These are phyloP conservation scores for Umbelopsis ramanniana DNA, from an alignment of 192 early-diverging fungal genomes.

Conservation along the genomic window DNA sequence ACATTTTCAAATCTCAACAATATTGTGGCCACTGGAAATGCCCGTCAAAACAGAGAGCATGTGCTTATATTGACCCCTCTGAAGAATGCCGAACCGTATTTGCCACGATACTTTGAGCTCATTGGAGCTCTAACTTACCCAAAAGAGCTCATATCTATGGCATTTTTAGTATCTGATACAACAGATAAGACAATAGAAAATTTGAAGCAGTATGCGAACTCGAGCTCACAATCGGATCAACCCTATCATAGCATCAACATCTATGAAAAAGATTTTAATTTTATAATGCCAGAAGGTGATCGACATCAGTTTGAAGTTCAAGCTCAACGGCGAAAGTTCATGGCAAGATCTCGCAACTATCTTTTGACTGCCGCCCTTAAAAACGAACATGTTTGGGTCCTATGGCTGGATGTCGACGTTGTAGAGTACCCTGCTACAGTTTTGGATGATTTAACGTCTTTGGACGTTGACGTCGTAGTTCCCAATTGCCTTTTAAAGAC, in stretches of 20 bases:
- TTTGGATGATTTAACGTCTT: conserved; percentile 56
- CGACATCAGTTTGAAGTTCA: conserved; percentile 61
- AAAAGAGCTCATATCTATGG: conserved; percentile 51
- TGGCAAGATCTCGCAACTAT: conserved; percentile 63
- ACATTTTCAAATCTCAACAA: conserved; percentile 35
- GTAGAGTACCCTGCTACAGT: conserved; percentile 57
- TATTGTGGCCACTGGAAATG: conserved; percentile 28
- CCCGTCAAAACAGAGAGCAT: conserved; percentile 32
- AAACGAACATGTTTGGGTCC: conserved; percentile 58
- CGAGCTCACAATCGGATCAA: conserved; percentile 16
- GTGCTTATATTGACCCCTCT: conserved; percentile 61
- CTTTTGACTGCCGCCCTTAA: conserved; percentile 54
- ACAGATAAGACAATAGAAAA: conserved; percentile 54
- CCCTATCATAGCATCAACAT: conserved; percentile 53
- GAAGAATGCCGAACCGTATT: conserved; percentile 58
- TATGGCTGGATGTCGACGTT: conserved; percentile 67
- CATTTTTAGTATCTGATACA: conserved; percentile 63
- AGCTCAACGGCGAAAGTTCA: conserved; percentile 52
- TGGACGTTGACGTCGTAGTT: conserved; percentile 61
- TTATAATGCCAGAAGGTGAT: conserved; percentile 51
- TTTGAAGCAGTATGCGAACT: conserved; percentile 39
- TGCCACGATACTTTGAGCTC: conserved; percentile 59
- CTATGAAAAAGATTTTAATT: conserved; percentile 61
- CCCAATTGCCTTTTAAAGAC: conserved; percentile 56
- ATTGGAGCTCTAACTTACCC: conserved; percentile 56